Percentiles rank a stretch among this genome's conserved stretches.
These are phyloP conservation scores for Lactifluus rugatus DNA, from an alignment of 768 basidiomycete species.

Conservation along the genomic window DNA sequence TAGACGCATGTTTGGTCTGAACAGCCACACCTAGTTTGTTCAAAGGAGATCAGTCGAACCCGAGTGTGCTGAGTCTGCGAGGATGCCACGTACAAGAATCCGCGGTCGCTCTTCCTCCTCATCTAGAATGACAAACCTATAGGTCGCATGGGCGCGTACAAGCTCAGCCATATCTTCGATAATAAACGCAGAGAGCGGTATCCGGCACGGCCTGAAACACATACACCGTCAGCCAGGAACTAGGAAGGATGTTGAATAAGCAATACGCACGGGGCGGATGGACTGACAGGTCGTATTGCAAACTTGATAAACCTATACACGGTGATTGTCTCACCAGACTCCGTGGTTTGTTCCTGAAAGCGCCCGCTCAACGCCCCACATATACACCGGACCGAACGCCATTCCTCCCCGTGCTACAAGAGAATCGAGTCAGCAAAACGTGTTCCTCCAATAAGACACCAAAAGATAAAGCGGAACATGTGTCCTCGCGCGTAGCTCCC, in stretches of 20 bases:
- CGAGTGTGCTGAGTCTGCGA: background rate
- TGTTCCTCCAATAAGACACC: slow-evolving; percentile 2
- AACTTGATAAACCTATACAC: slow-evolving; percentile 77
- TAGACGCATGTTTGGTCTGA: slow-evolving; percentile 80
- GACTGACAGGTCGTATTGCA: slow-evolving; percentile 63
- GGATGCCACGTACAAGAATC: slow-evolving; percentile 55
- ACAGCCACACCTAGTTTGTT: slow-evolving; percentile 71
- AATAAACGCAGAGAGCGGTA: slow-evolving; percentile 80
- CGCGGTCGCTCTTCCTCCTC: slow-evolving; percentile 76
- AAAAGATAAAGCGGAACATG: slow-evolving; percentile 33
- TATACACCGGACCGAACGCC: slow-evolving; percentile 59
- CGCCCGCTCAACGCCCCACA: slow-evolving; percentile 81
- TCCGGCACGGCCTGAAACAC: slow-evolving; percentile 28
- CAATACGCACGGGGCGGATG: slow-evolving; percentile 47
- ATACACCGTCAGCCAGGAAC: slow-evolving; percentile 1
- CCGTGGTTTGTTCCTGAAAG: slow-evolving; percentile 40
- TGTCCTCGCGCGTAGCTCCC: slow-evolving; percentile 88
- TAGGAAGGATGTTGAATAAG: background rate
- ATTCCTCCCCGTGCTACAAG: slow-evolving; percentile 48
- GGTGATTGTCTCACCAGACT: slow-evolving; percentile 26
- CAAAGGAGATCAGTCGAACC: background rate
- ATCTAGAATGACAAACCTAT: slow-evolving; percentile 82
- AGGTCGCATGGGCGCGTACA: slow-evolving; percentile 84
- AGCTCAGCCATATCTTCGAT: slow-evolving; percentile 88
- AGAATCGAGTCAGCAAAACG: slow-evolving; percentile 7